phyloP scores from a whole-genome alignment of 2,329 filamentous ascomycete genomes.

The Xylariaceae sp. region DNA sequence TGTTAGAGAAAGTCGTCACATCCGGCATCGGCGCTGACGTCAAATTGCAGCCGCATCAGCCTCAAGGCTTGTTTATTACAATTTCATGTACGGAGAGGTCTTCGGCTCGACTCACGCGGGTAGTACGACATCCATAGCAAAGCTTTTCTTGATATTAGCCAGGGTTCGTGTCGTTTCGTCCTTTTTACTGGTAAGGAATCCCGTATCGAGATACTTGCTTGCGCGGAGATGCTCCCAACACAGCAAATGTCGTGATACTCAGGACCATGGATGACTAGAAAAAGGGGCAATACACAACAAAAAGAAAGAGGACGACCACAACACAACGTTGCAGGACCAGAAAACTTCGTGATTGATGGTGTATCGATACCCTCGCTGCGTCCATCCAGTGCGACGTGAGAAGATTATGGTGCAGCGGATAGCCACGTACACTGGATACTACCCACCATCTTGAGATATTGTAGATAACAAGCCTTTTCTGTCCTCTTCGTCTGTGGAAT shows the following conservation, averaged over 20 bases:
- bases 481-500: too few species aligned
- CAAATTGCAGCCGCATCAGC: slow-evolving; percentile 8
- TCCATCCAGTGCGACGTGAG: neutral
- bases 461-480: too few species aligned
- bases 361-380: too few species aligned
- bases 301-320: neutral
- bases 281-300: neutral
- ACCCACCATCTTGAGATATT: neutral
- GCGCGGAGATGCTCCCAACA: too few species aligned
- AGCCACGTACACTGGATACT: neutral
- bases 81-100: neutral
- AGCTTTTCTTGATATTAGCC: neutral
- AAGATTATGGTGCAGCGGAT: neutral
- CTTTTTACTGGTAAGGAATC: neutral
- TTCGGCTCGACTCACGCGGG: neutral
- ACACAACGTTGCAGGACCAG: neutral
- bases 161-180: neutral
- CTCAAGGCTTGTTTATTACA: neutral
- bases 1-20: neutral
- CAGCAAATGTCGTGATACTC: neutral
- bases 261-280: neutral
- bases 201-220: neutral
- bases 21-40: slow-evolving; percentile 19
- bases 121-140: neutral
- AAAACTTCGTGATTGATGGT: neutral